Base-by-base conservation (phyloP, 169 alveolate species). In the Eimeria necatrix region DNA sequence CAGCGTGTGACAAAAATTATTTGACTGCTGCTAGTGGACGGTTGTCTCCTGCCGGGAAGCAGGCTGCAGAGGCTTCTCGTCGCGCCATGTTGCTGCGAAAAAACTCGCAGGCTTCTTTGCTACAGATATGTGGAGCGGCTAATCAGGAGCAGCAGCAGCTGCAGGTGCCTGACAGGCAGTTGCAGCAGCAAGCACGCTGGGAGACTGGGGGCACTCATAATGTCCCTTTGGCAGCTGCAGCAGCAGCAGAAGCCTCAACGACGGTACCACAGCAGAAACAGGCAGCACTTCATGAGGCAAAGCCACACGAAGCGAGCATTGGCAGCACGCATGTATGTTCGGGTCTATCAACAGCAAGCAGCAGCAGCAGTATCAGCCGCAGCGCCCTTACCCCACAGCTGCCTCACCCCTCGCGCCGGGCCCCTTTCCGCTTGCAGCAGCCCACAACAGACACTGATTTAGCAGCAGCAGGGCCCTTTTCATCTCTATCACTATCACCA, bases 31-130 rank as follows among this genome's bases (percentile, higher is more conserved):
- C 68, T 14, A 18, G 68, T n/a, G 89, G 89, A 10, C 89, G 89
- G 26, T 60, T 61, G 89, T 80, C 89, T 51, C 89, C 89, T 12
- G 89, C 89, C 14, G 89, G 70, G 71, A 61, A 80, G 71, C 89
- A 80, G 71, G 89, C 89, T 20, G 89, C 89, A 48, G 70, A 80
- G 32, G 89, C 89, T 80, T 80, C 89, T 52, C 89, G 89, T 41
- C 89, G 89, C 24, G 89, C 89, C 24, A 32, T 51, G 24, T 9
- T 80, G 70, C 48, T 80, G 52, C 64, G 89, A 49, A 80, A 80
- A 20, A 80, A 24, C 51, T 80, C 89, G 8, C 89, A 49, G 59
- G 41, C 89, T 2, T 80, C 89, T 49, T 53, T 80, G 64, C 9
- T 80, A 22, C 70, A 80, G 5, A 52, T 80, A 9, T 51, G 89